Conservation (phyloP, 1,284 basidiomycete species). For the Heterobasidion parviporum region DNA sequence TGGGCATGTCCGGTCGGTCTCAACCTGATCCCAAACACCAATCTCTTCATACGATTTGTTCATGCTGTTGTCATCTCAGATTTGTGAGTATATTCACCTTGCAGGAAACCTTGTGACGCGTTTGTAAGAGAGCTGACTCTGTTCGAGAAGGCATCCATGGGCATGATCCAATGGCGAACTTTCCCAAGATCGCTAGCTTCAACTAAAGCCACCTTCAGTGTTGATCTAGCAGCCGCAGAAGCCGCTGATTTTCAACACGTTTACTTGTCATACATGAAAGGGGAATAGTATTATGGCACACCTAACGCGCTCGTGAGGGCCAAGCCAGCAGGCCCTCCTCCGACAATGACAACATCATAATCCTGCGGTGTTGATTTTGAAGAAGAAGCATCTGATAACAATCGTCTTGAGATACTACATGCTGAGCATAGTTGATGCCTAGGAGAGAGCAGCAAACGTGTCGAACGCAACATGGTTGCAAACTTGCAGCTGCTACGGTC, state of each 20-base stretch:
- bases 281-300: conserved; percentile 26
- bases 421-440: not conserved
- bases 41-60: conserved; percentile 43
- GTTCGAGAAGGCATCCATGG: conserved; percentile 67
- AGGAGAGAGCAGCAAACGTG: not conserved
- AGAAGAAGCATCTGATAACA: not conserved
- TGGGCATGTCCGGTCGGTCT: conserved; percentile 57
- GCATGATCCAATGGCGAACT: conserved; percentile 59
- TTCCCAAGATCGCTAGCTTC: conserved; percentile 74
- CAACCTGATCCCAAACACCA: conserved; percentile 80
- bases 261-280: conserved; percentile 4
- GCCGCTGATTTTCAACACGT: conserved; percentile 34
- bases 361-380: conserved; percentile 26
- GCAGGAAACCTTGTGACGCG: conserved; percentile 69
- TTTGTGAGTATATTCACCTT: conserved; percentile 39
- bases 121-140: conserved; percentile 87
- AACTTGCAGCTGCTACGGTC: too few species aligned
- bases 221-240: conserved; percentile 37
- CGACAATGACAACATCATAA: conserved; percentile 87
- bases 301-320: conserved; percentile 85
- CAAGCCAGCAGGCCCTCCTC: conserved; percentile 89
- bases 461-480: conserved; percentile 1
- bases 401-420: not conserved
- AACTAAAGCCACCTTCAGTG: conserved; percentile 60
- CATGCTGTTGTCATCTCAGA: not conserved